Percentiles rank a stretch among this genome's conserved stretches.
phyloP scores from a whole-genome alignment of 2,329 filamentous ascomycete species.

The Aplosporella prunicola region DNA sequence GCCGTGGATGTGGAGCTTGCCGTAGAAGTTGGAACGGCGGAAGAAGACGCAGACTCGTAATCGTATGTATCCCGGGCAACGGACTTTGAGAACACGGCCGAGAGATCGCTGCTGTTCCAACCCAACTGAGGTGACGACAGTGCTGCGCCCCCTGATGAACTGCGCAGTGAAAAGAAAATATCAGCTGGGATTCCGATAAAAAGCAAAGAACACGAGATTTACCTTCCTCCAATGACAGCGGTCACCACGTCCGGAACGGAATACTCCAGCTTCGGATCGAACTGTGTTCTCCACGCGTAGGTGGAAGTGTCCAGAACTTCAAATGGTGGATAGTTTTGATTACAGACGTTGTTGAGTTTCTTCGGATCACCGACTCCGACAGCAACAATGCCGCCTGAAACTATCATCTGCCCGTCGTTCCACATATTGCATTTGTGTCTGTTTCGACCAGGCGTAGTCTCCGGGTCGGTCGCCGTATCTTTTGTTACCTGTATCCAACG shows the following conservation, averaged over 20 bases:
- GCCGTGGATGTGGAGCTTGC: no score
- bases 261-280: background rate
- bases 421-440: conserved; percentile 6
- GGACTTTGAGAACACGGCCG: background rate
- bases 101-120: background rate
- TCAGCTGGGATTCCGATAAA: no score
- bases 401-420: conserved; percentile 7
- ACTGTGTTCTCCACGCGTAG: conserved; percentile 1
- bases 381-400: background rate
- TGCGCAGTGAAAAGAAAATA: background rate
- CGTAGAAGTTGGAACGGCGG: no score
- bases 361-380: background rate
- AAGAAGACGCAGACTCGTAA: no score
- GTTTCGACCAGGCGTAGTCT: conserved; percentile 1
- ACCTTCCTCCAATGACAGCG: conserved; percentile 6
- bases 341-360: conserved; percentile 1
- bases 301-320: conserved; percentile 5
- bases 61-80: background rate
- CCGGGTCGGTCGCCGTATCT: background rate
- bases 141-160: background rate
- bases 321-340: conserved; percentile 3
- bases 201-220: background rate
- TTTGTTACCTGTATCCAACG: conserved; percentile 9
- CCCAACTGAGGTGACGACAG: background rate
- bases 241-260: background rate